Evolutionary conservation across 352 stramenopile species (phyloP).

Genomic region (Phytophthora idaei): DNA sequence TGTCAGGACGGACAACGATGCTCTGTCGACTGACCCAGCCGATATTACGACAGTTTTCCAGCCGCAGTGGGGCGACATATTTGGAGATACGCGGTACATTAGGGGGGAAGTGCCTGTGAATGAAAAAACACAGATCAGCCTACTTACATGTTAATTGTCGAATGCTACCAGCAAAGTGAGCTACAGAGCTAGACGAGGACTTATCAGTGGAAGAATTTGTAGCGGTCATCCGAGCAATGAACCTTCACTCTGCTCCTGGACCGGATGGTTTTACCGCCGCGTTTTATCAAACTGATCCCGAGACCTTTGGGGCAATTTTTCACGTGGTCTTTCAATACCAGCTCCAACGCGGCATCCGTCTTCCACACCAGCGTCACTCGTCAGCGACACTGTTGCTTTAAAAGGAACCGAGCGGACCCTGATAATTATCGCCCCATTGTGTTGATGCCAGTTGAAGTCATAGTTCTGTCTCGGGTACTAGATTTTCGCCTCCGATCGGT

Average conservation of each 20-base stretch:
- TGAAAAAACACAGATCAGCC: neutral
- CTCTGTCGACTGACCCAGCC: neutral
- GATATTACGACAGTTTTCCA: conserved; percentile 2
- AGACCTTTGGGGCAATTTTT: conserved; percentile 2
- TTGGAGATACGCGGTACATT: neutral
- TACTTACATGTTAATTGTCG: neutral
- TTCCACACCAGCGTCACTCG: conserved; percentile 7
- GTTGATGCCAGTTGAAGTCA: conserved; percentile 18
- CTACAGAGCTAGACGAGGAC: neutral
- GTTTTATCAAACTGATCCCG: conserved; percentile 3
- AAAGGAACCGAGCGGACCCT: neutral
- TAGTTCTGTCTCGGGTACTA: conserved; percentile 7
- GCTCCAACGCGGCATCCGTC: neutral
- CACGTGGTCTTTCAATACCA: conserved; percentile 3
- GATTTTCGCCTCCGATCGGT: neutral
- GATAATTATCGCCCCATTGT: conserved; percentile 10
- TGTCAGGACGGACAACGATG: neutral
- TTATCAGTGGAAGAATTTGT: neutral
- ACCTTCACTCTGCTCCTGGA: conserved; percentile 3
- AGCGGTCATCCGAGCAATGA: neutral
- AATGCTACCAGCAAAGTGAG: neutral
- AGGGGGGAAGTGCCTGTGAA: neutral
- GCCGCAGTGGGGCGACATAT: conserved; percentile 9
- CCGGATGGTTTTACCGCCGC: neutral
- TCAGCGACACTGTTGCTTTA: conserved; percentile 14